Conservation (phyloP, 495 filamentous ascomycete species). For the Staphylotrichum longicolle region DNA sequence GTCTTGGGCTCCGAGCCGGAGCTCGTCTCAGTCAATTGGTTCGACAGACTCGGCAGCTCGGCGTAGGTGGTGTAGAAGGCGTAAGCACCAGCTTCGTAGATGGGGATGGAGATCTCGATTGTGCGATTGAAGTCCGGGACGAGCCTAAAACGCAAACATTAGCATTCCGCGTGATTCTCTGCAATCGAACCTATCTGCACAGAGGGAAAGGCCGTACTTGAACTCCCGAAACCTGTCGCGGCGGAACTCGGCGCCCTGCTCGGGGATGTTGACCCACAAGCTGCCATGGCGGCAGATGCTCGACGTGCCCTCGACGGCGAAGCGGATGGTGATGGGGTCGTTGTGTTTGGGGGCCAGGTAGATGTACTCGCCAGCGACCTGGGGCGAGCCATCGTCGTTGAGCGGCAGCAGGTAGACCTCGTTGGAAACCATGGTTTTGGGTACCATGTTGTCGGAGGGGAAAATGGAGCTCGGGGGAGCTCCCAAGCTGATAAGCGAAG, state of each 20-base stretch:
- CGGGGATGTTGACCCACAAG: slow-evolving; percentile 93
- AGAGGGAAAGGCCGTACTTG: slow-evolving; percentile 58
- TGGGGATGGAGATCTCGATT: slow-evolving; percentile 82
- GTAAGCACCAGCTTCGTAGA: slow-evolving; percentile 83
- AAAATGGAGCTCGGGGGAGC: slow-evolving; percentile 17
- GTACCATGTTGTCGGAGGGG: slow-evolving; percentile 42
- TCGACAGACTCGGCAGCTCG: slow-evolving; percentile 75
- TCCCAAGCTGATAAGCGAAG: slow-evolving; percentile 11
- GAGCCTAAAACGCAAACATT: slow-evolving; percentile 54
- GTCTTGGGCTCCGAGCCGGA: slow-evolving; percentile 38
- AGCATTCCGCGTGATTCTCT: background rate
- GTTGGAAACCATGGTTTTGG: slow-evolving; percentile 53
- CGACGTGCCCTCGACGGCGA: slow-evolving; percentile 92
- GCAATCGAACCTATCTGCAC: background rate
- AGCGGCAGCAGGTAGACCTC: slow-evolving; percentile 84
- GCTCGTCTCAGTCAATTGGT: slow-evolving; percentile 46
- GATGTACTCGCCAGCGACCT: slow-evolving; percentile 85
- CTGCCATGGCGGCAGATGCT: slow-evolving; percentile 92
- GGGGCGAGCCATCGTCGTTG: slow-evolving; percentile 87
- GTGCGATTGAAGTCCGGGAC: slow-evolving; percentile 88
- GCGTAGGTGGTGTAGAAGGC: slow-evolving; percentile 94
- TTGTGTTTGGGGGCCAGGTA: slow-evolving; percentile 76
- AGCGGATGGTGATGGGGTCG: slow-evolving; percentile 75
- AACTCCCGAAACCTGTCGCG: slow-evolving; percentile 78
- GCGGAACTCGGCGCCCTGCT: slow-evolving; percentile 66